Evolutionary conservation across 495 filamentous ascomycete genomes (phyloP).

Genomic region (Aspergillus conjunctus): DNA sequence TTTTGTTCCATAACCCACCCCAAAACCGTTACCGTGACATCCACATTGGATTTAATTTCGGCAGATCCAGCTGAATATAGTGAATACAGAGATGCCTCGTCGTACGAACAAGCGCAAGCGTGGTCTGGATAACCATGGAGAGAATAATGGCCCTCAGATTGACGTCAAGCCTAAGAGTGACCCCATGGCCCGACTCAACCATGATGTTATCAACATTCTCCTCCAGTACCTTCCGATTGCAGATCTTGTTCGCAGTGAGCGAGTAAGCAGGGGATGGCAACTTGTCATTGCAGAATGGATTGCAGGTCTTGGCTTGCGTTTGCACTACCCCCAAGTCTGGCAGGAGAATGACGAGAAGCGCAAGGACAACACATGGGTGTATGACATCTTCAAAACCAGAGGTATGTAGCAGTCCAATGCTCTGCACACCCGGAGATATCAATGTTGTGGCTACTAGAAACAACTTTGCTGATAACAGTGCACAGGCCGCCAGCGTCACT

Average conservation of each 20-base stretch:
- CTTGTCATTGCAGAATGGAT: not conserved
- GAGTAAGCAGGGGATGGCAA: not conserved
- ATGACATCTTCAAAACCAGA: not conserved
- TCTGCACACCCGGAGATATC: too few species aligned
- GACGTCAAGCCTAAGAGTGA: not conserved
- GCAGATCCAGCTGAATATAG: too few species aligned
- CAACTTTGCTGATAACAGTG: not conserved
- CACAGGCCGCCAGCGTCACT: not conserved
- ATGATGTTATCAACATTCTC: not conserved
- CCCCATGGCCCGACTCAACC: not conserved
- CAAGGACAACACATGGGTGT: not conserved
- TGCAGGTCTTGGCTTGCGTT: not conserved
- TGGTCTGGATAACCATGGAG: not conserved
- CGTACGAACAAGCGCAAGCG: not conserved
- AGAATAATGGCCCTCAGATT: not conserved
- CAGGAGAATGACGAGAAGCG: too few species aligned
- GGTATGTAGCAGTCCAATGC: not conserved
- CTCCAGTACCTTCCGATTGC: not conserved
- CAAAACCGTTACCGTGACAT: too few species aligned
- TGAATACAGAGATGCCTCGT: too few species aligned
- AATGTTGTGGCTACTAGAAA: too few species aligned
- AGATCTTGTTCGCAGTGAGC: not conserved
- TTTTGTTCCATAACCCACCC: too few species aligned
- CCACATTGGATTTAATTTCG: too few species aligned
- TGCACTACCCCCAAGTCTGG: not conserved